phyloP scores from a whole-genome alignment of 225 moss, liverwort and hornwort species.

The Rhytidiadelphus loreus region DNA sequence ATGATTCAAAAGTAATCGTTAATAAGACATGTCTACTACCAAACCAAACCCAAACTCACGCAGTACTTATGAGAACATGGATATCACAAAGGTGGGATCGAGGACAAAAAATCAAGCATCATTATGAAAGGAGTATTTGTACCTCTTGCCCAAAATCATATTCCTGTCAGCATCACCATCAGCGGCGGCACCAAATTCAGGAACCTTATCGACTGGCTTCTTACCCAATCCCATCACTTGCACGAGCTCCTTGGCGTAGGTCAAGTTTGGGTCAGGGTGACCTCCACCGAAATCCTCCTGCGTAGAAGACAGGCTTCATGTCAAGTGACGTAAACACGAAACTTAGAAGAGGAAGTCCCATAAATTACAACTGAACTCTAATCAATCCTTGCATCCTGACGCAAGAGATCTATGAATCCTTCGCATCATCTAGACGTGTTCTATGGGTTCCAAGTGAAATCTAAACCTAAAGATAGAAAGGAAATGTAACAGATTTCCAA shows the following conservation, averaged over 20 bases:
- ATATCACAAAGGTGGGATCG: background rate
- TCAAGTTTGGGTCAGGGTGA: slow-evolving; percentile 95
- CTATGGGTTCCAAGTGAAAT: background rate
- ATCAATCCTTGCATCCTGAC: background rate
- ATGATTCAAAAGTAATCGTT: background rate
- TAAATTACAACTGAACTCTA: background rate
- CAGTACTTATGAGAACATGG: background rate
- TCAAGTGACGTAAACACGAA: background rate
- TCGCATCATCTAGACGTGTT: background rate
- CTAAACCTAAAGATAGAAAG: background rate
- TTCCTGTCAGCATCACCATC: slow-evolving; percentile 97
- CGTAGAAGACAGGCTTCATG: background rate
- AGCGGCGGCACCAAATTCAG: slow-evolving; percentile 91
- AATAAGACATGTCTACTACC: background rate
- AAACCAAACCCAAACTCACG: background rate
- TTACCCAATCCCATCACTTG: slow-evolving; percentile 75
- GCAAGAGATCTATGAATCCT: background rate
- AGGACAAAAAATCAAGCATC: background rate
- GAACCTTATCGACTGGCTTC: slow-evolving; percentile 42
- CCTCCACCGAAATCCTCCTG: slow-evolving; percentile 98
- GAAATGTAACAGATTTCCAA: background rate
- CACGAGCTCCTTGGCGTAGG: slow-evolving; percentile 91
- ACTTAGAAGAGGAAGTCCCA: background rate
- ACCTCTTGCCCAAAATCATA: slow-evolving; percentile 93
- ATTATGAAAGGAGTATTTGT: background rate